Evolutionary conservation across 78 protist species (phyloP), one percentile per base, ranked within the genome.

Genomic region (Mastigamoeba balamuthi): DNA sequence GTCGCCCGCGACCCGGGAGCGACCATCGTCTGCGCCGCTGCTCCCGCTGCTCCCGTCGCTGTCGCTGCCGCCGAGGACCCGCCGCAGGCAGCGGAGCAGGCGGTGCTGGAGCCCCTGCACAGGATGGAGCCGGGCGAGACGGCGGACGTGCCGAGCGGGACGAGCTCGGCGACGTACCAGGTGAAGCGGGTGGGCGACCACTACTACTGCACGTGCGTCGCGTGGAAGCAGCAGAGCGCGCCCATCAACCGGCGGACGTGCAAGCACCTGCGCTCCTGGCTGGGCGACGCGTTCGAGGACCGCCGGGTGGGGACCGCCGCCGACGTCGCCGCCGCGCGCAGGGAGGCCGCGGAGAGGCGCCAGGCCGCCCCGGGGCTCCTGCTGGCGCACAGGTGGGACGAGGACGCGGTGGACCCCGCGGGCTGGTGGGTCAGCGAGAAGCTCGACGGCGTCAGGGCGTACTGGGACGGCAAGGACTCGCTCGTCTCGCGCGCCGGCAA

Each of bases 401-500:
- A 48, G 58, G n/a, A n/a, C n/a, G 17, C 33, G 33, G 33, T 25
- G 58, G 78, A 84, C 36, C 40, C 8, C 29, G 72, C 33, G 9
- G 88, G 84, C n/a, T 84, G 72, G 69, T 73, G 64, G 72, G 6
- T 84, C 10, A 23, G 42, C 33, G 88, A 84, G 48, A 84, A 84
- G 44, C 29, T 73, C 8, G 88, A 84, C 29, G 89, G 89, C 17
- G 85, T 78, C 17, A 68, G 89, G 27, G 83, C 86, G 23, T 79
- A 66, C 40, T 85, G 89, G 89, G 37, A 64, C 27, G 89, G 89
- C 27, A 0, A 7, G 4, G 6, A 69, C 29, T 33, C 0, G 37
- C 30, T 83, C 17, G 23, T 65, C 23, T 74, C 85, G 6, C 65
- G 89, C 3, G 6, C 30, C n/a, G 89, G 89, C 41, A 85, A 79